Evolutionary conservation across 257 asterid genomes (phyloP).

Genomic region (Anisodus acutangulus): DNA sequence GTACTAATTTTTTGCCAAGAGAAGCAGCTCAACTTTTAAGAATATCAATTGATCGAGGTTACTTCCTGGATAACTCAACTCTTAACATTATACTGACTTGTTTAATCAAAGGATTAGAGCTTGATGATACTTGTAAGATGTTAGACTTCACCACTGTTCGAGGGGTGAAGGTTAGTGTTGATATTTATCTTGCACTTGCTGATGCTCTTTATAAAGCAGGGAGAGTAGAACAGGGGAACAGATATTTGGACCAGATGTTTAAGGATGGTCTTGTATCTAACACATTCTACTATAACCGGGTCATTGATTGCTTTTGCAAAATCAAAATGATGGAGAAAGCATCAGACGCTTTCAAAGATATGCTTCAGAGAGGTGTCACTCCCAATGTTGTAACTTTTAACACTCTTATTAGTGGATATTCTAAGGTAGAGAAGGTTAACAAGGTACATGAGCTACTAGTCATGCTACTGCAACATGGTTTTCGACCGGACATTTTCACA

Average conservation of each 20-base stretch:
- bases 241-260: constrained; percentile 54
- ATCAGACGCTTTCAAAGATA: constrained; percentile 52
- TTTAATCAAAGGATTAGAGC: constrained; percentile 66
- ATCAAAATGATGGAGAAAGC: constrained; percentile 70
- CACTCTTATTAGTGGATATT: constrained; percentile 75
- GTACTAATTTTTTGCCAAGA: constrained; percentile 52
- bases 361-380: constrained; percentile 56
- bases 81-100: constrained; percentile 61
- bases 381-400: constrained; percentile 80
- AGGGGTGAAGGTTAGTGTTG: constrained; percentile 58
- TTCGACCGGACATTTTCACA: constrained; percentile 74
- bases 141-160: constrained; percentile 56
- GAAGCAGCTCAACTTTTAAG: constrained; percentile 56
- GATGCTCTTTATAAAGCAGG: constrained; percentile 63
- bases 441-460: constrained; percentile 60
- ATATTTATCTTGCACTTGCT: constrained; percentile 56
- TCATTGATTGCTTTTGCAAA: constrained; percentile 85
- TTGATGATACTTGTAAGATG: constrained; percentile 62
- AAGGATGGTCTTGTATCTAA: constrained; percentile 52
- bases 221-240: constrained; percentile 60
- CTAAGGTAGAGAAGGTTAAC: constrained; percentile 56
- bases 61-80: constrained; percentile 60
- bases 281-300: constrained; percentile 66
- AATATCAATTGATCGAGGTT: constrained; percentile 58
- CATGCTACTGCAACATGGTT: constrained; percentile 61